These are phyloP conservation scores for Aurantiochytrium sp. DNA, from an alignment of 108 stramenopile species.

Conservation along the genomic window DNA sequence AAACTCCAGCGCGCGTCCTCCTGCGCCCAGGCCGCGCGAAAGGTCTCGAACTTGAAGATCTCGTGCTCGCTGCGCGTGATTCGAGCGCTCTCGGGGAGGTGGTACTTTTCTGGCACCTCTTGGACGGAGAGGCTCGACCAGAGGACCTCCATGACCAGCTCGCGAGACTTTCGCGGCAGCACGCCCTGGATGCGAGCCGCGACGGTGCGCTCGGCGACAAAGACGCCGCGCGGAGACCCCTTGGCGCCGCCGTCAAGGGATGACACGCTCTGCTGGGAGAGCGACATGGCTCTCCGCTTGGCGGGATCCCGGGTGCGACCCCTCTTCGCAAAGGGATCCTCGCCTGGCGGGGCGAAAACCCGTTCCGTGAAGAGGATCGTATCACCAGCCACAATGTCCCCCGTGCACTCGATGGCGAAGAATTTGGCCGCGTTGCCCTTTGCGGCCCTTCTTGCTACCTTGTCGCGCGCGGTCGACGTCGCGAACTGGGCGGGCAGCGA, in stretches of 20 bases:
- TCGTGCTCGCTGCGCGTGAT: not conserved
- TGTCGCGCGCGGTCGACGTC: not conserved
- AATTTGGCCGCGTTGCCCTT: not conserved
- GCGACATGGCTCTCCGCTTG: not conserved
- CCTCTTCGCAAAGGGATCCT: not conserved
- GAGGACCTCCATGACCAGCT: not conserved
- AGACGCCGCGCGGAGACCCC: not conserved
- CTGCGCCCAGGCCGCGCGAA: not conserved
- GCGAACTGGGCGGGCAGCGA: slow-evolving; percentile 1
- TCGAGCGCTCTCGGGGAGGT: not conserved
- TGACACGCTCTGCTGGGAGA: not conserved
- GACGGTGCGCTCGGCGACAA: not conserved
- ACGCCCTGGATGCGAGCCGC: not conserved
- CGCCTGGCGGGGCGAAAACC: not conserved
- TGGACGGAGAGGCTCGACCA: not conserved
- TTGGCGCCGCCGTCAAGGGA: not conserved
- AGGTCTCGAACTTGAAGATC: slow-evolving; percentile 25
- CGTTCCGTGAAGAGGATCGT: slow-evolving; percentile 5
- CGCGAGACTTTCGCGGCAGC: not conserved
- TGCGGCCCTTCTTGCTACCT: not conserved
- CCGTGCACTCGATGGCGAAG: not conserved
- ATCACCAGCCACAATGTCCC: not conserved
- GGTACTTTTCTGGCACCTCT: not conserved
- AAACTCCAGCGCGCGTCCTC: not conserved
- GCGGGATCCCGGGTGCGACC: not conserved